phyloP scores from a whole-genome alignment of 306 rosid species.

The Cotoneaster glaucophyllus region DNA sequence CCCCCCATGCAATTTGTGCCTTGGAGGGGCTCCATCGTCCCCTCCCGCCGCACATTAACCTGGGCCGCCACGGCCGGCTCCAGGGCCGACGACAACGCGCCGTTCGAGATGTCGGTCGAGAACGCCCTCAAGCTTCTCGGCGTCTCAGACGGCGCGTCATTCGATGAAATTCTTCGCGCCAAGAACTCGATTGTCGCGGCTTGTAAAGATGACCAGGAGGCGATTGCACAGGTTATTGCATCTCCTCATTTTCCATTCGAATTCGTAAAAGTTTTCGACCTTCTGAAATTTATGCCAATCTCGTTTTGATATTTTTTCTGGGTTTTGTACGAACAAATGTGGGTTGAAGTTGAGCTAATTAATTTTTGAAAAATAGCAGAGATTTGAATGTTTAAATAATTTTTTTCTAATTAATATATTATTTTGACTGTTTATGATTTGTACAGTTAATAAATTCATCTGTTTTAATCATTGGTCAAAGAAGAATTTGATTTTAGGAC shows the following conservation, averaged over 20 bases:
- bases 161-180: conserved; percentile 92
- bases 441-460: not conserved
- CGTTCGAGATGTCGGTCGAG: conserved; percentile 90
- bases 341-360: not conserved
- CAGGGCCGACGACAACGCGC: conserved; percentile 74
- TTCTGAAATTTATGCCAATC: not conserved
- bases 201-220: conserved; percentile 68
- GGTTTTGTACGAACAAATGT: not conserved
- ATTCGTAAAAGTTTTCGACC: not conserved
- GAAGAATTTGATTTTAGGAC: not conserved
- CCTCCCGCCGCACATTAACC: conserved; percentile 22
- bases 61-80: conserved; percentile 51
- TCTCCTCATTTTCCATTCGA: not conserved
- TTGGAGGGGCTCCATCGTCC: conserved; percentile 29
- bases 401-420: not conserved
- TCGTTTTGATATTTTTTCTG: not conserved
- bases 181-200: conserved; percentile 64
- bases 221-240: conserved; percentile 56
- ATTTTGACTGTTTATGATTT: not conserved
- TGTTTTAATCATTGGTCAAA: not conserved
- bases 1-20: conserved; percentile 14
- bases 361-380: not conserved
- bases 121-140: conserved; percentile 84
- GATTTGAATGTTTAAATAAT: not conserved
- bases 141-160: conserved; percentile 87